Conservation (phyloP, 768 basidiomycete species). For the Psilocybe azurescens region DNA sequence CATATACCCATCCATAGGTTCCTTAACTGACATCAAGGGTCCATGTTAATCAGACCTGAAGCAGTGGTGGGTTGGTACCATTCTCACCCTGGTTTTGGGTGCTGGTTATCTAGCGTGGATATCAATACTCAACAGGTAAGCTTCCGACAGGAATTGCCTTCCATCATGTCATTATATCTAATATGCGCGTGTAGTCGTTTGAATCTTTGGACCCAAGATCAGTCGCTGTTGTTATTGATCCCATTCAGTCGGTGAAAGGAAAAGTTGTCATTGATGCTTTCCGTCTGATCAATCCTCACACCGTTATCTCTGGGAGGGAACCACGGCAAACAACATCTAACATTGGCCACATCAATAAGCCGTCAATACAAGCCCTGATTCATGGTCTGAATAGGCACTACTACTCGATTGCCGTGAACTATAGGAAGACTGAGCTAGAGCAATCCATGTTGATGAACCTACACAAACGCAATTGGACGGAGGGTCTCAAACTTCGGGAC, state of each 20-base stretch:
- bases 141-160: constrained; percentile 14
- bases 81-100: constrained; percentile 99
- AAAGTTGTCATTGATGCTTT: constrained; percentile 99
- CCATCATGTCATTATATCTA: constrained; percentile 13
- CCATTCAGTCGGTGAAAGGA: constrained; percentile 98
- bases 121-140: constrained; percentile 96
- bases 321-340: constrained; percentile 97
- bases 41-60: constrained; percentile 68
- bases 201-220: constrained; percentile 92
- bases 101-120: constrained; percentile 98
- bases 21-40: constrained; percentile 11
- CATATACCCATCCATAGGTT: constrained; percentile 15
- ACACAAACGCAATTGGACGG: constrained; percentile 99
- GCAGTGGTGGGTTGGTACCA: constrained; percentile 99
- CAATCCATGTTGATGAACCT: constrained; percentile 99
- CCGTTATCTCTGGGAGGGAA: constrained; percentile 90
- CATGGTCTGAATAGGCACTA: constrained; percentile 98
- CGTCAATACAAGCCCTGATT: constrained; percentile 98
- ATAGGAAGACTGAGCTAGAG: constrained; percentile 97
- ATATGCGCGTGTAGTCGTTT: constrained; percentile 71
- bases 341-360: constrained; percentile 98
- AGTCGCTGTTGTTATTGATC: constrained; percentile 97
- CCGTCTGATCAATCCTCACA: constrained; percentile 92
- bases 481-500: constrained; percentile 90
- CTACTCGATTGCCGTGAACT: constrained; percentile 97